These are phyloP conservation scores for Achlya hypogyna DNA, from an alignment of 352 stramenopile genomes.

Conservation along the genomic window DNA sequence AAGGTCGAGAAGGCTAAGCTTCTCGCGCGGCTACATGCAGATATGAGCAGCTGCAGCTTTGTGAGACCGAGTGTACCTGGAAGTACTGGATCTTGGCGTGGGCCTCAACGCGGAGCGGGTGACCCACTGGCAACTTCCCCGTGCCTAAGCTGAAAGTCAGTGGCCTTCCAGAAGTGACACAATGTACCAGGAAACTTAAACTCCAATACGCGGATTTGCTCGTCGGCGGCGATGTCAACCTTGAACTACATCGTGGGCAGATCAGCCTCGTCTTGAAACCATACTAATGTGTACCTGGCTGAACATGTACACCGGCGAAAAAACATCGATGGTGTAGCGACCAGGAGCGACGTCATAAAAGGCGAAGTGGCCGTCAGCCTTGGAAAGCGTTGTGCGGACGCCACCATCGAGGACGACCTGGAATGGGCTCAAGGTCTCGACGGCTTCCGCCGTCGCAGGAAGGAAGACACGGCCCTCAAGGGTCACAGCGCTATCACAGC, in stretches of 20 bases:
- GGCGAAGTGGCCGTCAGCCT: conserved; percentile 51
- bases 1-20: conserved; percentile 63
- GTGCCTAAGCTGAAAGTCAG: conserved; percentile 25
- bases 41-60: neutral
- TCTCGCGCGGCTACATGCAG: conserved; percentile 43
- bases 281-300: conserved; percentile 34
- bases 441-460: conserved; percentile 20
- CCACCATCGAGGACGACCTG: conserved; percentile 65
- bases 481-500: conserved; percentile 7
- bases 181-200: conserved; percentile 61
- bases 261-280: conserved; percentile 11
- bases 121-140: conserved; percentile 43
- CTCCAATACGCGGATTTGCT: conserved; percentile 82
- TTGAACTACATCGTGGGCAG: conserved; percentile 54
- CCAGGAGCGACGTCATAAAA: conserved; percentile 62
- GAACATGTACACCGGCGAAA: conserved; percentile 57
- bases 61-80: conserved; percentile 25
- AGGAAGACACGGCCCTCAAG: conserved; percentile 15
- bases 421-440: conserved; percentile 44
- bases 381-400: conserved; percentile 58
- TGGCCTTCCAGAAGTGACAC: neutral
- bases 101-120: conserved; percentile 52
- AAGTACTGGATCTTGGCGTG: conserved; percentile 75
- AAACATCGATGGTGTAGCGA: conserved; percentile 69
- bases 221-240: conserved; percentile 84